Conservation (phyloP, 2,329 filamentous ascomycete genomes). For the Penicillium rolfsii region DNA sequence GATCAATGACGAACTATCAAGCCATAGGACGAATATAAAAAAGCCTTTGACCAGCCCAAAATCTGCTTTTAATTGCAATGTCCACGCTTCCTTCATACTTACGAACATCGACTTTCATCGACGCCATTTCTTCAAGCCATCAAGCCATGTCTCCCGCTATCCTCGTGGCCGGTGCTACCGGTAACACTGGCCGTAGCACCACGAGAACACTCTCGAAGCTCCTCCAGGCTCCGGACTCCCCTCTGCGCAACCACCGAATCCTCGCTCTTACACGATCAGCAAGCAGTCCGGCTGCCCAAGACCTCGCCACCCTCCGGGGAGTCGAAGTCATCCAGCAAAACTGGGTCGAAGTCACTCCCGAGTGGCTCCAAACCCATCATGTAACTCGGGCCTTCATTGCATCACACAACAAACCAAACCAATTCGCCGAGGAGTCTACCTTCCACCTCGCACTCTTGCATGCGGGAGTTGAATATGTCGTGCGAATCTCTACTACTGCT, state of each 20-base stretch:
- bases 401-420: slow-evolving; percentile 40
- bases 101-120: too few species aligned
- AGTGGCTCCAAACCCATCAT: slow-evolving; percentile 46
- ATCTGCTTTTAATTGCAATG: too few species aligned
- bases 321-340: slow-evolving; percentile 42
- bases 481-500: slow-evolving; percentile 48
- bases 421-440: slow-evolving; percentile 48
- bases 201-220: slow-evolving; percentile 33
- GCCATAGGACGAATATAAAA: too few species aligned
- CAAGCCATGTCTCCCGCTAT: slow-evolving; percentile 40
- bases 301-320: slow-evolving; percentile 37
- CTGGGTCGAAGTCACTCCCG: slow-evolving; percentile 45
- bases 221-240: slow-evolving; percentile 14
- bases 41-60: too few species aligned
- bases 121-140: too few species aligned
- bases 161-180: slow-evolving; percentile 44
- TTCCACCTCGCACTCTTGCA: slow-evolving; percentile 40
- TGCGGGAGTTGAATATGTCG: slow-evolving; percentile 48
- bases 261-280: slow-evolving; percentile 40
- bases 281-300: slow-evolving; percentile 22
- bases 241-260: slow-evolving; percentile 27
- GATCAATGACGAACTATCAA: too few species aligned
- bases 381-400: slow-evolving; percentile 48
- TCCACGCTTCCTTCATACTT: too few species aligned
- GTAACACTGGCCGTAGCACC: slow-evolving; percentile 42